These are phyloP conservation scores for Linnemannia hyalina DNA, from an alignment of 192 early-diverging fungal genomes.

Conservation along the genomic window DNA sequence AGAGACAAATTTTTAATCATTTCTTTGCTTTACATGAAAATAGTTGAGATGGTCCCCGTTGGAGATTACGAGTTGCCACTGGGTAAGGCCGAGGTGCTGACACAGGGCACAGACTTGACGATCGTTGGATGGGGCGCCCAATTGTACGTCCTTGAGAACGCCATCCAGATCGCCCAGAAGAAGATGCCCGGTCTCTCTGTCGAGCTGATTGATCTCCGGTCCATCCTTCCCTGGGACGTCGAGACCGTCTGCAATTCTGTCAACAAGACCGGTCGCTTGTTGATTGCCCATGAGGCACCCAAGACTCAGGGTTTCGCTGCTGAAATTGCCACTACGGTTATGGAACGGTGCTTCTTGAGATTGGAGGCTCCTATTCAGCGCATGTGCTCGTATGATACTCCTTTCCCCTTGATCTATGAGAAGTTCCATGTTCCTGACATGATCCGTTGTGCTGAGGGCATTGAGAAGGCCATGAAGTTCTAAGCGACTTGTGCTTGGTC, in stretches of 20 bases:
- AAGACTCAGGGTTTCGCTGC: conserved; percentile 90
- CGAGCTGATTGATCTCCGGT: conserved; percentile 94
- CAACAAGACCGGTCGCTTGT: conserved; percentile 91
- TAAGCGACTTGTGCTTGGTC: conserved; percentile 33
- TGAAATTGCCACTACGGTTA: conserved; percentile 89
- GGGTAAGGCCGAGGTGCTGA: conserved; percentile 92
- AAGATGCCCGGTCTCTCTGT: conserved; percentile 86
- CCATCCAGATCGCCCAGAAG: conserved; percentile 88
- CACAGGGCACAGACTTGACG: conserved; percentile 88
- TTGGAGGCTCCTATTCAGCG: conserved; percentile 93
- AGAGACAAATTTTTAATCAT: not conserved
- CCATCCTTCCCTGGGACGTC: conserved; percentile 92
- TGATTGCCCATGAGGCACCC: conserved; percentile 96
- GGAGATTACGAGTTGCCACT: conserved; percentile 93
- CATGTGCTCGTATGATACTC: conserved; percentile 72
- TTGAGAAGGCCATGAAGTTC: conserved; percentile 84
- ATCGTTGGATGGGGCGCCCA: conserved; percentile 94
- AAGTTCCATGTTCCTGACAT: conserved; percentile 93
- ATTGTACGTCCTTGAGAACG: conserved; percentile 93
- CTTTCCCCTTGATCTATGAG: conserved; percentile 94
- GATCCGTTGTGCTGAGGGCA: conserved; percentile 88
- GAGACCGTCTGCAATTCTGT: conserved; percentile 93
- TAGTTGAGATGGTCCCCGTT: conserved; percentile 94
- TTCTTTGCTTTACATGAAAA: not conserved
- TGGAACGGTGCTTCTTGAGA: conserved; percentile 92